These are phyloP conservation scores for Tetrahymena thermophila DNA, from an alignment of 73 alveolate genomes.

Conservation along the genomic window DNA sequence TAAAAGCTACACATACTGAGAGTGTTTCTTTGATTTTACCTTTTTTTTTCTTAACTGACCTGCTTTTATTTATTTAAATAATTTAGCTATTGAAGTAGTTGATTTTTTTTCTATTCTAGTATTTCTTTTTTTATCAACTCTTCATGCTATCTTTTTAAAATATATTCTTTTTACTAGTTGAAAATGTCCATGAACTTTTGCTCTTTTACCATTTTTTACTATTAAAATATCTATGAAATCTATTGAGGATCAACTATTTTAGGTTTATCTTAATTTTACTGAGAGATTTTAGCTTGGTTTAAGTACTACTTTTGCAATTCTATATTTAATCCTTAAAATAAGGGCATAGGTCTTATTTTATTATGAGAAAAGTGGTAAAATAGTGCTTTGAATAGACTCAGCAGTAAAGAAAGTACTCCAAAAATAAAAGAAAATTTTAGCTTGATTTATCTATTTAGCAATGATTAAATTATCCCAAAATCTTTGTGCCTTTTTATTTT, in stretches of 20 bases:
- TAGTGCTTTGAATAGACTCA: neutral
- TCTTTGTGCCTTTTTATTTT: neutral
- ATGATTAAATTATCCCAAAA: neutral
- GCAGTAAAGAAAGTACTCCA: neutral
- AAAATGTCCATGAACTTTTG: neutral
- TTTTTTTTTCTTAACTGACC: neutral
- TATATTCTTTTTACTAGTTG: neutral
- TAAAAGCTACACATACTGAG: neutral
- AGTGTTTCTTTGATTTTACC: neutral
- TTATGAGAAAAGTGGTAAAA: neutral
- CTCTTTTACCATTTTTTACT: neutral
- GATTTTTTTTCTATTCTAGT: neutral
- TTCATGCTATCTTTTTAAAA: neutral
- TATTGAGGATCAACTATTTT: neutral
- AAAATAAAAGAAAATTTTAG: neutral
- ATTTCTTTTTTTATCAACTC: neutral
- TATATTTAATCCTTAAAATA: neutral
- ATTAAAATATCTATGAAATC: neutral
- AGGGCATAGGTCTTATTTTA: neutral
- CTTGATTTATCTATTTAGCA: neutral
- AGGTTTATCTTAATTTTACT: neutral
- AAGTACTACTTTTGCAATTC: neutral
- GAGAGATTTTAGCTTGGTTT: too few relatives aligned
- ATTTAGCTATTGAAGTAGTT: neutral
- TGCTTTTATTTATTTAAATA: neutral